Evolutionary conservation across 2,329 filamentous ascomycete genomes (phyloP), one percentile per base, ranked within the genome.

Genomic region (Exophiala calicioides): DNA sequence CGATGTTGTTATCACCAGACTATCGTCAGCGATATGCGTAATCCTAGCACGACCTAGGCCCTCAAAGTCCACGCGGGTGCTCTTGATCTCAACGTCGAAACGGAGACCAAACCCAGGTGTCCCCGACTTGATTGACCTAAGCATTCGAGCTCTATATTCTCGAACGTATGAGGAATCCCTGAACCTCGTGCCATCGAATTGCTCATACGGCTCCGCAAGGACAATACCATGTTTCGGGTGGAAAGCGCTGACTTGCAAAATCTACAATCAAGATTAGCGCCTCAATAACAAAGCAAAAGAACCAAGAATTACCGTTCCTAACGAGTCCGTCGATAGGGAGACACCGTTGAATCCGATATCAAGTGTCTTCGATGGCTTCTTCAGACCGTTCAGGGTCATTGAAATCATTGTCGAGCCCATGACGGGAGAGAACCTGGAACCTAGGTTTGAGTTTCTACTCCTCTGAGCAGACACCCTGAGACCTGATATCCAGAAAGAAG

Each of bases 281-380:
- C 8, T 24, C 19, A 13, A 10, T 5, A 5, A 7, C 8, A 29
- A 5, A 24, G 7, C 23, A 6, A 32, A 7, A 4, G 5, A 9
- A 23, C 18, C 10, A 19, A 29, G n/a, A n/a, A n/a, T n/a, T 50
- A 50, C 47, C 35, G 47, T 50, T n/a, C 47, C 47, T 1, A 12
- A 24, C 24, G 31, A 19, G 18, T 50, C 47, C 13, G 47, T 44
- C 26, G 47, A 50, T 4, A 50, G 26, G 7, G 47, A 50, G 18
- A 50, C 35, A n/a, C 47, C 47, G 18, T 40, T 43, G 26, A 44
- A 50, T 4, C 47, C 47, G 33, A 50, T 50, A 29, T 50, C 47
- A 26, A 50, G 27, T 13, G 47, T 50, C 35, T 50, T 50, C 13
- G 23, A 37, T 3, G 15, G 32, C 15, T 18, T 44, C 16, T 19